Base-by-base conservation (phyloP, 768 basidiomycete species). In the Cystofilobasidium macerans region DNA sequence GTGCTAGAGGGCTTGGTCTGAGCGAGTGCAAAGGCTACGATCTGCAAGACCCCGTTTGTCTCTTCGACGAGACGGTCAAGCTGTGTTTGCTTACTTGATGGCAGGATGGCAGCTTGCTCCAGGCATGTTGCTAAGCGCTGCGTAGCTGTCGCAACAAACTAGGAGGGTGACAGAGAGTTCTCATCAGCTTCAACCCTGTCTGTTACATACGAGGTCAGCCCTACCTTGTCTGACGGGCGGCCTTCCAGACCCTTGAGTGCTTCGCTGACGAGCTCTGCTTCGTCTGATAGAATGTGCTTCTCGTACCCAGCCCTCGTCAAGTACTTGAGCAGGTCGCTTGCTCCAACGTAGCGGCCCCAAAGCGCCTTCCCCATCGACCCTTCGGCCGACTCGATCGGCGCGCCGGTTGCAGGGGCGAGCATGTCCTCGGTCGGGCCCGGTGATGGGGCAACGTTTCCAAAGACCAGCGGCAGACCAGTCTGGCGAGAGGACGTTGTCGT, bases 251-350 rank as follows among this genome's bases (percentile, higher is more conserved):
- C 67, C n/a, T 54, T 62, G n/a, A 62, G 48, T 20, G 61, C 67
- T 13, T 68, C 57, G 42, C 67, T 57, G 33, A 68, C 57, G 18
- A 68, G 48, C 30, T 68, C 67, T 22, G 67, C 62, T 35, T 68
- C 67, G 40, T 68, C 67, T 3, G 56, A 48, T 6, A 61, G 43
- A 28, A 68, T 53, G 28, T 63, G 54, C 35, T 61, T 61, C 56
- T 68, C 67, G 35, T 62, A 68, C 3, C 62, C 62, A 24, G 67
- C 48, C 62, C 62, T 22, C 14, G 62, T 62, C 26, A 68, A 24
- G 26, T 58, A 62, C 2, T 42, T 26, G 33, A 68, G 48, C 6
- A 57, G 67, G 16, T 56, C 42, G n/a, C 58, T 54, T 12, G 67
- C 67, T 16, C 63, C 61, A 18, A 51, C 40, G 22, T 47, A 48